Evolutionary conservation across 2,329 filamentous ascomycete species (phyloP).

Genomic region (Microdochium bolleyi): DNA sequence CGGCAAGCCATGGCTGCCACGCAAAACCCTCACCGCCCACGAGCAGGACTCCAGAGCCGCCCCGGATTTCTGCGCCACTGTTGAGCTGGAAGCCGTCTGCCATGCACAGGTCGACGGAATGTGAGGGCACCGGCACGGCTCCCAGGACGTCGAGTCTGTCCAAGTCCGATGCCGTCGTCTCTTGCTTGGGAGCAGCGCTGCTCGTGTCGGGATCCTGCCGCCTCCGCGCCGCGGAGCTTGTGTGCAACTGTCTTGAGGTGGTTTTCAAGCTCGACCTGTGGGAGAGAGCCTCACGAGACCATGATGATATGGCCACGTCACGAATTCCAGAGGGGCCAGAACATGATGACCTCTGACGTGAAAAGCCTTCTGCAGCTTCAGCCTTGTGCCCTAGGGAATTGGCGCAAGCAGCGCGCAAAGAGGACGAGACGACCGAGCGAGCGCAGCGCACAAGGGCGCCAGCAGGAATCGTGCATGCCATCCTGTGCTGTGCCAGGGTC

Average conservation of each 20-base stretch:
- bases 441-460: too few relatives aligned
- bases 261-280: neutral
- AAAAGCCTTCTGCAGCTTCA: too few relatives aligned
- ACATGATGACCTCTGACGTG: too few relatives aligned
- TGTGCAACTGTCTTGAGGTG: constrained; percentile 6
- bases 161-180: constrained; percentile 53
- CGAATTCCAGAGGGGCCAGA: too few relatives aligned
- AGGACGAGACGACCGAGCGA: too few relatives aligned
- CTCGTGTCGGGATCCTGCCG: constrained; percentile 2
- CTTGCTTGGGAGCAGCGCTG: constrained; percentile 1
- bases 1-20: constrained; percentile 74
- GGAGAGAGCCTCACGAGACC: neutral
- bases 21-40: constrained; percentile 80
- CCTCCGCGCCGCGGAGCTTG: constrained; percentile 5
- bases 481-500: too few relatives aligned
- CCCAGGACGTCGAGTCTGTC: constrained; percentile 70
- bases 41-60: constrained; percentile 67
- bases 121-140: constrained; percentile 67
- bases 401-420: too few relatives aligned
- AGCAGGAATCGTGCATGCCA: too few relatives aligned
- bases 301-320: too few relatives aligned
- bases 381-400: too few relatives aligned
- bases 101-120: constrained; percentile 75
- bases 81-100: constrained; percentile 80
- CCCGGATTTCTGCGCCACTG: constrained; percentile 64